Percentiles rank a stretch among this genome's conserved stretches.
These are phyloP conservation scores for Botryotinia convoluta DNA, from an alignment of 2,329 filamentous ascomycete genomes.

Conservation along the genomic window DNA sequence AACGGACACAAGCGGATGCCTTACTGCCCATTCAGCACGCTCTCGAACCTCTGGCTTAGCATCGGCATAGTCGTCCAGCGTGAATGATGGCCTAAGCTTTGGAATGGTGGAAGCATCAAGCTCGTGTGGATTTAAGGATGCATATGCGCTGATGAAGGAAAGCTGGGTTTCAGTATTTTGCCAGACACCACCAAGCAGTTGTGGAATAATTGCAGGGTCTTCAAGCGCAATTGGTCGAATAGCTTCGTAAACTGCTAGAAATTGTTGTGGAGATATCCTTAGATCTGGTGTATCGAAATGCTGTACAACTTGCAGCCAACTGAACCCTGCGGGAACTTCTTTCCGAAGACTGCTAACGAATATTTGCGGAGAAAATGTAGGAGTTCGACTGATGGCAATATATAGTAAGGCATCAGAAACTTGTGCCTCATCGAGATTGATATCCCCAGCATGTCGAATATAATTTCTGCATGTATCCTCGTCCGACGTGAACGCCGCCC, in stretches of 20 bases:
- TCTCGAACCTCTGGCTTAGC: conserved; percentile 58
- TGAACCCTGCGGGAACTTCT: conserved; percentile 61
- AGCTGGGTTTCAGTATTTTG: conserved; percentile 81
- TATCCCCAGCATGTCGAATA: conserved; percentile 51
- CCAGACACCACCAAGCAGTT: conserved; percentile 88
- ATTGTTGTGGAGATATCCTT: conserved; percentile 74
- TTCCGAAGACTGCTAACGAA: conserved; percentile 62
- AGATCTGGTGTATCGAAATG: conserved; percentile 79
- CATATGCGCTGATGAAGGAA: conserved; percentile 88
- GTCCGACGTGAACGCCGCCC: conserved; percentile 71
- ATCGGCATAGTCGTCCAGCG: conserved; percentile 59
- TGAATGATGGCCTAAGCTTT: conserved; percentile 74
- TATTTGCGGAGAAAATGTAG: conserved; percentile 50
- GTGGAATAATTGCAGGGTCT: conserved; percentile 75
- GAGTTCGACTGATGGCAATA: conserved; percentile 56
- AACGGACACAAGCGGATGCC: conserved; percentile 83
- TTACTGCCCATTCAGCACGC: conserved; percentile 65
- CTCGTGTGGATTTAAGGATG: conserved; percentile 70
- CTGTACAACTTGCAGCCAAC: conserved; percentile 69
- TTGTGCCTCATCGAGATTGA: conserved; percentile 75
- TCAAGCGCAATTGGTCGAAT: conserved; percentile 69
- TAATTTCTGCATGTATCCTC: conserved; percentile 62
- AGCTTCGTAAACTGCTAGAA: conserved; percentile 76
- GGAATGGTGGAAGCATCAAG: conserved; percentile 85
- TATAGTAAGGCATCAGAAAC: conserved; percentile 77